Percentiles rank a stretch among this genome's conserved stretches.
Evolutionary conservation across 306 rosid genomes (phyloP).

Genomic region (Castanopsis chinensis): DNA sequence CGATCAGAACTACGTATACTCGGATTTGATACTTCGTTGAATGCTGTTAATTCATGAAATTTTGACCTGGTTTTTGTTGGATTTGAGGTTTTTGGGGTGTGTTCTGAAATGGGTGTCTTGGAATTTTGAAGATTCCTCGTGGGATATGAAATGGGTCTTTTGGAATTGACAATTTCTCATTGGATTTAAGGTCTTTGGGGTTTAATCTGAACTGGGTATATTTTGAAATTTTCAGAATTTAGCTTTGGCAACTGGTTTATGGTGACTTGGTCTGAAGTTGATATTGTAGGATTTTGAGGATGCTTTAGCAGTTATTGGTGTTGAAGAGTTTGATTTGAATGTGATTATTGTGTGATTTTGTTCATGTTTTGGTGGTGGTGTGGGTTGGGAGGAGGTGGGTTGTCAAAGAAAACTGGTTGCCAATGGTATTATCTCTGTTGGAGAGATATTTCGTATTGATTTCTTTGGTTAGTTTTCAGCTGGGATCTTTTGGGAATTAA

Average conservation of each 20-base stretch:
- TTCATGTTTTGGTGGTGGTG: neutral
- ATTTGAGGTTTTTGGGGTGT: too few relatives aligned
- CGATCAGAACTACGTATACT: slow-evolving; percentile 3
- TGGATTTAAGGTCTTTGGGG: too few relatives aligned
- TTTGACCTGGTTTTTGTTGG: neutral
- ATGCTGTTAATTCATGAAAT: too few relatives aligned
- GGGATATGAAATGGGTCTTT: too few relatives aligned
- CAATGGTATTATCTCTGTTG: too few relatives aligned
- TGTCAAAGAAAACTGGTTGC: neutral
- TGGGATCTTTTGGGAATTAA: too few relatives aligned
- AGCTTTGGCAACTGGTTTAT: neutral
- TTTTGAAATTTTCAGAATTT: neutral
- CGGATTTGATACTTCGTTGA: slow-evolving; percentile 15
- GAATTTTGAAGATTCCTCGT: too few relatives aligned
- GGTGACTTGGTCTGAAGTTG: neutral
- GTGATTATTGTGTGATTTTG: neutral
- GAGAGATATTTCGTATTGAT: too few relatives aligned
- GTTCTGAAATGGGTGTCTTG: too few relatives aligned
- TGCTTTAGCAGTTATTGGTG: neutral
- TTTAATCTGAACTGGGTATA: too few relatives aligned
- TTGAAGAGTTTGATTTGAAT: neutral
- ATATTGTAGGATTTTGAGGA: neutral
- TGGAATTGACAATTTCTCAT: too few relatives aligned
- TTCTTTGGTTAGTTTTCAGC: too few relatives aligned
- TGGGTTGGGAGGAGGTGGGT: neutral